Base-by-base conservation (phyloP, 148 eudicot species). In the Camellia japonica region DNA sequence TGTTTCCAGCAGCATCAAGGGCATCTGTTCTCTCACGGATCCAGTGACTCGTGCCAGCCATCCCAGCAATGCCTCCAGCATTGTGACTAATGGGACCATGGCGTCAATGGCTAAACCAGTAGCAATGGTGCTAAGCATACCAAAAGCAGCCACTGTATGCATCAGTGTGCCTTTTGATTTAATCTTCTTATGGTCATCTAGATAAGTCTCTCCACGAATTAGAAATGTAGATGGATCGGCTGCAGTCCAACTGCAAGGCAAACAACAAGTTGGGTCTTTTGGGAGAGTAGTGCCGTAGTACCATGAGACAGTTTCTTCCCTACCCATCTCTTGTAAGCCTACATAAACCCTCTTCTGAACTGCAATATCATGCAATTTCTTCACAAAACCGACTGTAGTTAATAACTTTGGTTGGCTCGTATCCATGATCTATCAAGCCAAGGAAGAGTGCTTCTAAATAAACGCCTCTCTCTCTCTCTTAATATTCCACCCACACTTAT, bases 121-220 rank as follows among this genome's bases (percentile, higher is more conserved):
- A n/a, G n/a, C n/a, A n/a, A n/a, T n/a, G n/a, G n/a, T n/a, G n/a
- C n/a, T n/a, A n/a, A n/a, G n/a, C n/a, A n/a, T n/a, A n/a, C n/a
- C n/a, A n/a, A n/a, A n/a, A 44, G 91, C 93, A 51, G 85, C 94
- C 72, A 91, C 92, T 86, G 88, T 88, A 80, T 91, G 83, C 92
- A 91, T 88, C 81, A 90, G 73, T 16, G 94, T 87, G 49, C 85
- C 81, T 75, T 85, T 90, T 76, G 92, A 90, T 64, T 87, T 88
- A 68, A 91, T 87, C 94, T 91, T 91, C 75, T 88, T 84, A 60
- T 78, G 87, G 75, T 91, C 94, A 47, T 87, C 85, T 67, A 91
- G 82, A 91, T n/a, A n/a, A n/a, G n/a, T n/a, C n/a, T n/a, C n/a
- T n/a, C n/a, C n/a, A n/a, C n/a, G n/a, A n/a, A n/a, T 91, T 77